phyloP scores from a whole-genome alignment of 2,329 filamentous ascomycete species.

The Cladosporium sp. region DNA sequence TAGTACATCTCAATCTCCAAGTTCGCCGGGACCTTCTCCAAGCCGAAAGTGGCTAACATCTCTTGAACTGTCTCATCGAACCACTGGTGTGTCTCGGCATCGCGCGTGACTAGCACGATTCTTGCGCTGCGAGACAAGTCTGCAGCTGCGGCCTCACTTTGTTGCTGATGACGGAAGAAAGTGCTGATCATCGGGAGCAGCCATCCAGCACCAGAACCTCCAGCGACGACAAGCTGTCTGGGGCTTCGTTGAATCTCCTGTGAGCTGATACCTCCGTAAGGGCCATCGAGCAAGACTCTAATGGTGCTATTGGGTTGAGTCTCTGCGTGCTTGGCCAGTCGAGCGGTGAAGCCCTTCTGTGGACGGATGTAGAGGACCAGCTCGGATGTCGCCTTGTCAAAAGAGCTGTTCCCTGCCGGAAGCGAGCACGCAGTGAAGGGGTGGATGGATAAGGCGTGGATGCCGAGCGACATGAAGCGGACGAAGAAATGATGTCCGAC shows the following conservation, averaged over 20 bases:
- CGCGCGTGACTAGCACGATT: slow-evolving; percentile 42
- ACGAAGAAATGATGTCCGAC: slow-evolving; percentile 60
- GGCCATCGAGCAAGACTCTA: slow-evolving; percentile 58
- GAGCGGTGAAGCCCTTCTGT: slow-evolving; percentile 53
- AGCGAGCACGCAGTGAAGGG: slow-evolving; percentile 60
- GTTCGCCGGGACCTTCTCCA: slow-evolving; percentile 23
- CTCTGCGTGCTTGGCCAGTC: slow-evolving; percentile 45
- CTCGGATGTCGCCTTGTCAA: slow-evolving; percentile 36
- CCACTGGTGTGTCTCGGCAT: slow-evolving; percentile 41
- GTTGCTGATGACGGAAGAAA: slow-evolving; percentile 23
- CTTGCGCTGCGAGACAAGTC: slow-evolving; percentile 25
- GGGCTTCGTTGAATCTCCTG: slow-evolving; percentile 46
- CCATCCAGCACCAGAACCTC: slow-evolving; percentile 60
- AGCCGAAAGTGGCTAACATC: slow-evolving; percentile 22
- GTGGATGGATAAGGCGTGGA: slow-evolving; percentile 51
- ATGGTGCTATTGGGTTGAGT: slow-evolving; percentile 43
- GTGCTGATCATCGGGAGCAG: slow-evolving; percentile 53
- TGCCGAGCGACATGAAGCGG: slow-evolving; percentile 52
- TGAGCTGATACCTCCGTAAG: slow-evolving; percentile 56
- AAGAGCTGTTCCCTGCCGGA: slow-evolving; percentile 30
- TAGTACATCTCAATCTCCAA: slow-evolving; percentile 27
- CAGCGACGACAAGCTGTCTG: slow-evolving; percentile 52
- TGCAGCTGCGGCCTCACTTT: neutral
- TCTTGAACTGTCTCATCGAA: slow-evolving; percentile 38
- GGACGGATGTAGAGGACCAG: slow-evolving; percentile 58